Evolutionary conservation across 306 rosid genomes (phyloP).

Genomic region (Datisca glomerata): DNA sequence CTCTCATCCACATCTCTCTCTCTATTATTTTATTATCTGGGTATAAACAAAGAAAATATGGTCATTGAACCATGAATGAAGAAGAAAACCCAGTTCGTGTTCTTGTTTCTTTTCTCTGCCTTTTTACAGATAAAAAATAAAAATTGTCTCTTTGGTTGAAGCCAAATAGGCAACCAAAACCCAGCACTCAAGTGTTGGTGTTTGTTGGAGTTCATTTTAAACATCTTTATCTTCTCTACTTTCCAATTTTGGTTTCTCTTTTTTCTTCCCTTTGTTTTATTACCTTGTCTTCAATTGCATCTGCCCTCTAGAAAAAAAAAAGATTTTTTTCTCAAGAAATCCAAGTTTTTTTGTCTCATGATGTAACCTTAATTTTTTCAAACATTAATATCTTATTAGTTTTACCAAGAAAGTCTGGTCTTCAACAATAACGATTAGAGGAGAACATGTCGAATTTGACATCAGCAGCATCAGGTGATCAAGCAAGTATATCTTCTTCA

Average conservation of each 20-base stretch:
- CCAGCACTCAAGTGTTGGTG: slow-evolving; percentile 5
- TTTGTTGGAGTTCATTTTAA: background rate
- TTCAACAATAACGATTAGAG: slow-evolving; percentile 35
- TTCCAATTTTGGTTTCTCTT: too few relatives aligned
- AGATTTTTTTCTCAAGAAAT: background rate
- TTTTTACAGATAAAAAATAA: slow-evolving; percentile 25
- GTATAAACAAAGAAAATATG: background rate
- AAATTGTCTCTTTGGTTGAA: slow-evolving; percentile 72
- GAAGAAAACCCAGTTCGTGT: background rate
- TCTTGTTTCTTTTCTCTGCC: slow-evolving; percentile 18
- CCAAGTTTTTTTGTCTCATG: background rate
- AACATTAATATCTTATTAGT: too few relatives aligned
- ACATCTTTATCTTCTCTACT: background rate
- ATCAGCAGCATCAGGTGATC: slow-evolving; percentile 83
- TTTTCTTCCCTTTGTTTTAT: background rate
- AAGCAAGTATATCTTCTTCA: slow-evolving; percentile 64
- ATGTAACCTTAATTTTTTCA: background rate
- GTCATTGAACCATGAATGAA: background rate
- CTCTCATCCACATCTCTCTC: slow-evolving; percentile 18
- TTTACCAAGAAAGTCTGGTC: too few relatives aligned
- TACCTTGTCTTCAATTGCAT: background rate
- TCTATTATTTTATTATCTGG: slow-evolving; percentile 24
- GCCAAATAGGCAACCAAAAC: slow-evolving; percentile 49
- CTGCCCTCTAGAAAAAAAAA: too few relatives aligned
- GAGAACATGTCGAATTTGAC: slow-evolving; percentile 89